Conservation (phyloP, 768 basidiomycete genomes). For the Termitomyces sp. region DNA sequence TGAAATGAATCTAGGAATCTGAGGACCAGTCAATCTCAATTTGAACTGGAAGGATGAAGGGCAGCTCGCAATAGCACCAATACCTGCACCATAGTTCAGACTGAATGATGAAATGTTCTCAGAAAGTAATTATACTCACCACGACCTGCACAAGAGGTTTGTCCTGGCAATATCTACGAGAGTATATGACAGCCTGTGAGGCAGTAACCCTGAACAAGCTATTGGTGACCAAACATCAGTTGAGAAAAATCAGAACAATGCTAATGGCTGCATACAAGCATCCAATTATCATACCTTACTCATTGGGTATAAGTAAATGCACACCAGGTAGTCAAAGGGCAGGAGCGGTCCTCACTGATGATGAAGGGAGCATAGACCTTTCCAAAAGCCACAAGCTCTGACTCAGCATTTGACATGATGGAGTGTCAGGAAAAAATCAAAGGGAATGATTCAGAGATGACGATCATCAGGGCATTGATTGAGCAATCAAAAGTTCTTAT, state of each 20-base stretch:
- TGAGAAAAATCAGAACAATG: neutral
- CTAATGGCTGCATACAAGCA: constrained; percentile 5
- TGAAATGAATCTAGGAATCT: constrained; percentile 11
- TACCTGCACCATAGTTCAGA: neutral
- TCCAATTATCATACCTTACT: constrained; percentile 11
- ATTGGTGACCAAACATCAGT: neutral
- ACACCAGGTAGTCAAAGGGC: neutral
- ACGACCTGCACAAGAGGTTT: constrained; percentile 1
- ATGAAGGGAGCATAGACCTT: constrained; percentile 8
- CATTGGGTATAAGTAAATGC: neutral
- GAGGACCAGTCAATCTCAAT: too few relatives aligned
- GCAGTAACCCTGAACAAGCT: constrained; percentile 9
- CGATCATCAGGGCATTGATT: neutral
- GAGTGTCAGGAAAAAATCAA: neutral
- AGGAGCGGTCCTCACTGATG: neutral
- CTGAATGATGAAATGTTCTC: neutral
- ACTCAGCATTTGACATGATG: neutral
- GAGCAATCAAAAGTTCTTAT: neutral
- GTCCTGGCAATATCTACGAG: constrained; percentile 7
- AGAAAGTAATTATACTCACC: neutral
- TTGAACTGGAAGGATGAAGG: neutral
- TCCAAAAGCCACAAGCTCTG: constrained; percentile 5
- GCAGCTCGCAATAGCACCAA: constrained; percentile 3
- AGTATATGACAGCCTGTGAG: constrained; percentile 9
- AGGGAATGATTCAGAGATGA: neutral